Percentiles rank a stretch among this genome's conserved stretches.
phyloP scores from a whole-genome alignment of 768 basidiomycete species.

The Kwoniella sp. region DNA sequence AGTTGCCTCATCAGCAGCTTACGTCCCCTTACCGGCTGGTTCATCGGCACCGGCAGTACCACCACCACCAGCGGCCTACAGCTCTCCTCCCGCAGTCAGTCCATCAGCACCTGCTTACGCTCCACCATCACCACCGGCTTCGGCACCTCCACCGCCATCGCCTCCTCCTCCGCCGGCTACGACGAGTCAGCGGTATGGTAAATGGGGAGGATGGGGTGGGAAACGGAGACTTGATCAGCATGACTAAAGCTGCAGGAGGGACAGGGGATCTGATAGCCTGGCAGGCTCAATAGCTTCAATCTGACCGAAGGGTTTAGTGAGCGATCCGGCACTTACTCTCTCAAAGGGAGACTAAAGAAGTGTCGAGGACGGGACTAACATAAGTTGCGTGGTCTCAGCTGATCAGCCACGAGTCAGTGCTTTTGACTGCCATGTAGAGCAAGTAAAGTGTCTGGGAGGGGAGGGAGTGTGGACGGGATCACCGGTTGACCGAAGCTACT shows the following conservation, averaged over 20 bases:
- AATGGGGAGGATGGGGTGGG: constrained; percentile 11
- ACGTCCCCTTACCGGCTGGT: background rate
- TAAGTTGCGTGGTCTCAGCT: no score
- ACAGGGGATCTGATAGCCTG: background rate
- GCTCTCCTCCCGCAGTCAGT: background rate
- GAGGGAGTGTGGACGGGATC: background rate
- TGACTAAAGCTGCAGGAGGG: background rate
- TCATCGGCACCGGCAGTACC: background rate
- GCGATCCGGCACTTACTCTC: no score
- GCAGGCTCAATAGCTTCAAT: no score
- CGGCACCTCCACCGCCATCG: background rate
- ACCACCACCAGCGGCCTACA: background rate
- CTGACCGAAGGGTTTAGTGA: no score
- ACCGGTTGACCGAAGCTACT: background rate
- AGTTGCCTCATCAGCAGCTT: background rate
- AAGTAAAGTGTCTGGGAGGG: no score
- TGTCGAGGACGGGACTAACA: no score
- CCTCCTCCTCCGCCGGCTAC: background rate
- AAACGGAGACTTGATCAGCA: constrained; percentile 2
- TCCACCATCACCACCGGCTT: background rate
- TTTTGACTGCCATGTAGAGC: no score
- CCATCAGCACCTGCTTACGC: no score
- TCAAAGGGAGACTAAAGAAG: no score
- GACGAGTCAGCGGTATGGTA: background rate
- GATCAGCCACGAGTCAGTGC: no score